Evolutionary conservation across 768 basidiomycete genomes (phyloP), one percentile per base, ranked within the genome.

Genomic region (Cystofilobasidium capitatum): DNA sequence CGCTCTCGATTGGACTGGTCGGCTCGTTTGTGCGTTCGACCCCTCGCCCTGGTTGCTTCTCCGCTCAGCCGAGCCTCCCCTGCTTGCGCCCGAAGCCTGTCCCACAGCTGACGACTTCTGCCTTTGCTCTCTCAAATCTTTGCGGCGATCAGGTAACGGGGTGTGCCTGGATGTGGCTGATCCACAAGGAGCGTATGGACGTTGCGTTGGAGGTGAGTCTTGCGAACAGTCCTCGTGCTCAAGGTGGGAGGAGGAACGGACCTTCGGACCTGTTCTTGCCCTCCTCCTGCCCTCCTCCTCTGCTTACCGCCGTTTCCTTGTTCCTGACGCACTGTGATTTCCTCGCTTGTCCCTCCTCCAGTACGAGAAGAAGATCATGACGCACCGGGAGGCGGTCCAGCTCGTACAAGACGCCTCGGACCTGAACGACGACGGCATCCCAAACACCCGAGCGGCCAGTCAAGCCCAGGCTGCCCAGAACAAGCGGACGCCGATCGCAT

Each of bases 131-230:
- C 29, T 20, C 51, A 26, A 2, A 12, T 12, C 8, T 9, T 49
- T 3, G 6, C n/a, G n/a, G n/a, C n/a, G n/a, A n/a, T n/a, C 51
- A 55, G 51, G n/a, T 33, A 26, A 8, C 29, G 2, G 29, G 51
- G 2, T 9, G 29, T 6, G 29, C 29, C 31, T 55, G 29, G 29
- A 55, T 55, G 51, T 55, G 33, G 29, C 10, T 55, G 13, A n/a
- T 55, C 16, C 51, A 55, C 51, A 55, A 55, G 51, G 51, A 55
- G 51, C 51, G 51, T 17, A 55, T 55, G 51, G 51, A 55, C 51
- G n/a, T 55, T 16, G 51, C 51, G 8, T 31, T 31, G 6, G 29
- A 55, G 51, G 51, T 55, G 51, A 29, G 51, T 3, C 29, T 55
- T 16, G 17, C 6, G 8, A 20, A 4, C 44, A n/a, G 17, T n/a